phyloP scores from a whole-genome alignment of 1,284 basidiomycete species.

The Sanguinoderma infundibulare region DNA sequence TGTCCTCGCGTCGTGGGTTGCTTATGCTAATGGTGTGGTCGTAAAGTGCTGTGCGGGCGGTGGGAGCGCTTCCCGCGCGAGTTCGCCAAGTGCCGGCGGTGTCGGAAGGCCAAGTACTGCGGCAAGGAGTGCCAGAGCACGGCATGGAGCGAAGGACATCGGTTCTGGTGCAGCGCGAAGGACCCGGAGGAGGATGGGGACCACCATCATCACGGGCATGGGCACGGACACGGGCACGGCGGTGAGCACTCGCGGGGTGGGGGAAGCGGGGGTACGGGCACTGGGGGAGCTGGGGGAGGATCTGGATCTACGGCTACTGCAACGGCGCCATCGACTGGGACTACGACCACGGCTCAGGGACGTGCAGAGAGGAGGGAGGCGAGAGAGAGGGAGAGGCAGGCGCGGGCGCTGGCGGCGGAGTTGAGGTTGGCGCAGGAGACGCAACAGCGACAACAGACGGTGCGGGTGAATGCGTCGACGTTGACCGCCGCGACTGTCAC shows the following conservation, averaged over 20 bases:
- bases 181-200: slow-evolving; percentile 69
- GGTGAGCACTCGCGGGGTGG: background rate
- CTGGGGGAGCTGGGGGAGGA: background rate
- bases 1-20: background rate
- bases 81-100: slow-evolving; percentile 96
- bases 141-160: slow-evolving; percentile 96
- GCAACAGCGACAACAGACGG: background rate
- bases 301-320: background rate
- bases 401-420: slow-evolving; percentile 24
- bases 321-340: background rate
- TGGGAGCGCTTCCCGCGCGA: slow-evolving; percentile 96
- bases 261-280: background rate
- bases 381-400: slow-evolving; percentile 31
- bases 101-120: slow-evolving; percentile 98
- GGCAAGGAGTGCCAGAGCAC: slow-evolving; percentile 97
- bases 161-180: slow-evolving; percentile 86
- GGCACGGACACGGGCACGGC: slow-evolving; percentile 15
- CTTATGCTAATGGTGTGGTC: background rate
- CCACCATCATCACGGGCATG: slow-evolving; percentile 27
- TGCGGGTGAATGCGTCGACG: background rate
- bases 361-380: slow-evolving; percentile 32
- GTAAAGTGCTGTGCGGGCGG: slow-evolving; percentile 86
- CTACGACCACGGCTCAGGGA: slow-evolving; percentile 11
- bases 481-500: background rate
- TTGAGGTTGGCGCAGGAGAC: slow-evolving; percentile 11